Percentiles rank a stretch among this genome's conserved stretches.
phyloP scores from a whole-genome alignment of 208 protist genomes.

The Porcisia hertigi region DNA sequence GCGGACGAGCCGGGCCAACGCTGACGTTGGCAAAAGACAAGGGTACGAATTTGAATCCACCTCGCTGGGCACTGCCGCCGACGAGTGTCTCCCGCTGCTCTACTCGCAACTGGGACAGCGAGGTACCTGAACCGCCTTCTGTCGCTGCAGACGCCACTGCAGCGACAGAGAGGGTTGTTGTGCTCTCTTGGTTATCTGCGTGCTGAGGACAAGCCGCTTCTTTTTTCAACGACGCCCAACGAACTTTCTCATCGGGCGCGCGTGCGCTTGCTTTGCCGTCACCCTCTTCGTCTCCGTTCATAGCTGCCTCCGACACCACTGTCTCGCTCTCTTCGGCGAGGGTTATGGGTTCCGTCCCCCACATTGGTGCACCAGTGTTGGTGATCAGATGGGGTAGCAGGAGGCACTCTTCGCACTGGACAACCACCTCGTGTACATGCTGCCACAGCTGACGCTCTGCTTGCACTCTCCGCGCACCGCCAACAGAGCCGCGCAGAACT shows the following conservation, averaged over 20 bases:
- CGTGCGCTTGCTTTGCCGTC: too few species aligned
- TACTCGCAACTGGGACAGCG: not conserved
- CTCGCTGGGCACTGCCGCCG: not conserved
- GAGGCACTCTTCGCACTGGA: conserved; percentile 23
- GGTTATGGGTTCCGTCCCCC: not conserved
- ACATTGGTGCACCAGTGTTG: not conserved
- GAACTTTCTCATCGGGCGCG: not conserved
- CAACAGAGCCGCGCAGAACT: not conserved
- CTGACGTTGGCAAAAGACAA: conserved; percentile 5
- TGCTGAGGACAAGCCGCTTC: not conserved
- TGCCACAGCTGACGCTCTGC: conserved; percentile 1
- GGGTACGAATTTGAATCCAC: conserved; percentile 18
- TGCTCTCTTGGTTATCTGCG: not conserved
- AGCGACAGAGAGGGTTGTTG: not conserved
- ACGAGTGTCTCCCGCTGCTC: not conserved
- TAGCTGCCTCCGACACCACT: not conserved
- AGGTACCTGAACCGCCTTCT: not conserved
- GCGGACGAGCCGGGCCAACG: not conserved
- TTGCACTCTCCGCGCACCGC: not conserved
- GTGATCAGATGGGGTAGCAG: conserved; percentile 31
- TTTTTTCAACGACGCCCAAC: not conserved
- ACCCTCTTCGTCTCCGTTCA: not conserved
- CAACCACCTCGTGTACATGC: conserved; percentile 5
- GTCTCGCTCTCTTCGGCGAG: not conserved
- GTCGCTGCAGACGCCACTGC: too few species aligned